Conservation (phyloP, 768 basidiomycete species). For the Naganishia friedmannii region DNA sequence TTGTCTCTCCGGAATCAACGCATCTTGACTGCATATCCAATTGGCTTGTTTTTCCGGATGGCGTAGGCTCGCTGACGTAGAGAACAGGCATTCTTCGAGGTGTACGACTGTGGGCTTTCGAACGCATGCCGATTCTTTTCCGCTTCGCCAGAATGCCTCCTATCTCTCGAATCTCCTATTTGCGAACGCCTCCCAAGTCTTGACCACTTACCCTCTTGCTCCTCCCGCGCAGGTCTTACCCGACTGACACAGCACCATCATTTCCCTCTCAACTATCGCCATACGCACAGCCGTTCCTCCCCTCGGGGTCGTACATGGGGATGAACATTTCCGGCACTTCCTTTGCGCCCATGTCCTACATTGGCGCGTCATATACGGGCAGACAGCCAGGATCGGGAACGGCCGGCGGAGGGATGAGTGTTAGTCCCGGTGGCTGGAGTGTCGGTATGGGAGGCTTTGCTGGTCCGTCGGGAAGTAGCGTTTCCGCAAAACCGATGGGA, state of each 20-base stretch:
- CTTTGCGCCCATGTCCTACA: slow-evolving; percentile 3
- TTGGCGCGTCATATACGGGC: slow-evolving; percentile 20
- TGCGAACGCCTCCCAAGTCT: background rate
- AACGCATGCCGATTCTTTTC: no score
- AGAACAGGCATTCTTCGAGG: no score
- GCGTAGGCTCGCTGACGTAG: no score
- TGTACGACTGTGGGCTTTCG: no score
- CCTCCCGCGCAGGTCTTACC: background rate
- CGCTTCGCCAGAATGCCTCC: background rate
- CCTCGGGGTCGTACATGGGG: slow-evolving; percentile 31
- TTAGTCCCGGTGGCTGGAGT: slow-evolving; percentile 18
- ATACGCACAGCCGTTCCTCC: slow-evolving; percentile 36
- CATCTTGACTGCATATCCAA: no score
- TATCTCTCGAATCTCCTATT: background rate
- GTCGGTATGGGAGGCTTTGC: slow-evolving; percentile 7
- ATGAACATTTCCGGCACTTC: slow-evolving; percentile 13
- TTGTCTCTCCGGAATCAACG: no score
- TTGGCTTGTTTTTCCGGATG: no score
- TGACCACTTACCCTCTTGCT: background rate
- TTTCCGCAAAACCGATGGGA: background rate
- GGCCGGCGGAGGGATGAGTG: slow-evolving; percentile 27
- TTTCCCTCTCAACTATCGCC: slow-evolving; percentile 39
- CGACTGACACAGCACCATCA: slow-evolving; percentile 19
- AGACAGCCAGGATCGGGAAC: background rate
- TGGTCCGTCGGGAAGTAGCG: background rate